Conservation (phyloP, 257 asterid genomes). For the Capsicum chinense region DNA sequence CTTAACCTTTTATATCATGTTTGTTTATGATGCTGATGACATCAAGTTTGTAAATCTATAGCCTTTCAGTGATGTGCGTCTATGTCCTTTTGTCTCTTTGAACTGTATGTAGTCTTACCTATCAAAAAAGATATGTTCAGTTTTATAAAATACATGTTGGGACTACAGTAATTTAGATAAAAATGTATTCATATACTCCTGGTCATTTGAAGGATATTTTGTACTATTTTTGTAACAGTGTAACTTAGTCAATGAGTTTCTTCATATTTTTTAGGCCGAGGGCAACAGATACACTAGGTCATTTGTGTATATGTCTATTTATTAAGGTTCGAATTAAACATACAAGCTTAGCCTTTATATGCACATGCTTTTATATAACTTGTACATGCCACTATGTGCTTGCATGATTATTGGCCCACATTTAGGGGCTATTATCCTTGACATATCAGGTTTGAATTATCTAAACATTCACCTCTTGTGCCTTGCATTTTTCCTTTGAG, state of each 20-base stretch:
- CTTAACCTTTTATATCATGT: constrained; percentile 29
- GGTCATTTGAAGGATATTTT: not conserved
- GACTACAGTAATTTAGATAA: not conserved
- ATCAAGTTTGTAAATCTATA: constrained; percentile 23
- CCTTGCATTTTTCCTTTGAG: not conserved
- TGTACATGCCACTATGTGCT: not conserved
- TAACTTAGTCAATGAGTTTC: not conserved
- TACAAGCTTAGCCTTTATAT: constrained; percentile 6
- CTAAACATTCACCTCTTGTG: not conserved
- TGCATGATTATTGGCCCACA: not conserved
- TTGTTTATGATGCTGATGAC: constrained; percentile 28
- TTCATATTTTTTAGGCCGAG: not conserved
- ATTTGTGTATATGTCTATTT: not conserved
- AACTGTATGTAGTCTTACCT: not conserved
- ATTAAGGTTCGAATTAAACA: not conserved
- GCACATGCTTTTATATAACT: not conserved
- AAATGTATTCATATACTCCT: not conserved
- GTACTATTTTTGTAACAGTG: not conserved
- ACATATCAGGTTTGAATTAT: constrained; percentile 10
- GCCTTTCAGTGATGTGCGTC: not conserved
- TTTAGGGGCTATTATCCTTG: not conserved
- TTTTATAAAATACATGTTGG: constrained; percentile 9
- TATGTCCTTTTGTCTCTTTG: not conserved
- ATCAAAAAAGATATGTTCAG: not conserved
- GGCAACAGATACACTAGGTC: constrained; percentile 16